Evolutionary conservation across 202 grass and related monocot genomes (phyloP), one percentile per base, ranked within the genome.

Genomic region (Panicum virgatum): DNA sequence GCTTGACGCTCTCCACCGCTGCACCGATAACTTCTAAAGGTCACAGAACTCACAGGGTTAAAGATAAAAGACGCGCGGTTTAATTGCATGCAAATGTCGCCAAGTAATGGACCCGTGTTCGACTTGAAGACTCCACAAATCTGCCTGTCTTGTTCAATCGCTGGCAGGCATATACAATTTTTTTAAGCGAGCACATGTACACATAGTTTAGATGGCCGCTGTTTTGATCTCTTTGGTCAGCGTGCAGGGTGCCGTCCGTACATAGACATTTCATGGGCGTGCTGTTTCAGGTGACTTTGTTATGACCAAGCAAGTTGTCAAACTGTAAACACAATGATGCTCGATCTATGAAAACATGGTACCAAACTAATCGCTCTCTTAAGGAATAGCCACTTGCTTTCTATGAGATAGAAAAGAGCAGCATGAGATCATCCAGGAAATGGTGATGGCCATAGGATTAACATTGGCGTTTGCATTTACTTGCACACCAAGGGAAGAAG

Each of bases 401-500:
- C 59, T 48, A 44, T 62, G 25, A 44, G 9, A 32, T 44, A 18
- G 7, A 43, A 83, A 30, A n/a, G 25, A 54, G 32, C 4, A 72
- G n/a, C 22, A 5, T 53, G 80, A 74, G 57, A 42, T 74, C 59
- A 83, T 29, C 43, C 10, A 18, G 25, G 54, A 53, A n/a, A 15
- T 54, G 71, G 20, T 73, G 32, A 25, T 58, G 58, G 20, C 0
- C 38, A 20, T 1, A 73, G 6, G 80, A 53, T 53, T 47, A 53
- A 22, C 37, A 23, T 56, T 43, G 34, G 9, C 3, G 3, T 27
- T 39, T 9, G 18, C 47, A 66, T 83, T 83, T 83, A 37, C 81
- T 75, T 83, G 61, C 71, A 32, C 46, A 6, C 32, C 23, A 83
- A 52, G 80, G 42, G 15, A 53, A 73, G 58, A 83, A 66, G 47